Evolutionary conservation across 805 yeast species (phyloP), one percentile per base, ranked within the genome.

Genomic region (Lipomyces chichibuensis): DNA sequence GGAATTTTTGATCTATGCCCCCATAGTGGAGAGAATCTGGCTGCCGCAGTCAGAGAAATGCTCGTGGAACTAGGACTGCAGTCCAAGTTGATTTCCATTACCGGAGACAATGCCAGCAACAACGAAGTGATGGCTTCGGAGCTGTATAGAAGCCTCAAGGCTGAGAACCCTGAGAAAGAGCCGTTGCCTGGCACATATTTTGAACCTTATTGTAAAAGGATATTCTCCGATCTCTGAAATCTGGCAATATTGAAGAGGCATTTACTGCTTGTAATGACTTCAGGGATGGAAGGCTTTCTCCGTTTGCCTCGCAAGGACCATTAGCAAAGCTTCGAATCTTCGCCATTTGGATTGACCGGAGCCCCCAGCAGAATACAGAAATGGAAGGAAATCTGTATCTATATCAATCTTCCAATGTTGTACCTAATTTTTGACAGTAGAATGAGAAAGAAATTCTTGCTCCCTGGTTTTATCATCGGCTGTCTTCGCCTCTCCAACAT

Each of bases 21-120:
- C n/a, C 59, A 29, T n/a, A 57, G 46, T 32, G 59, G 59, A 32
- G 46, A 33, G 35, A 33, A 29, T 8, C 25, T 57, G 59, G 59
- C 59, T 6, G 27, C 29, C 27, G 46, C 46, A n/a, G 59, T 57
- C n/a, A 7, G 7, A n/a, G 46, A 29, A 20, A 27, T 35, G 39
- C 46, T 57, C 25, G 46, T 20, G 59, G 59, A 57, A 32, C 46
- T 57, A 20, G 35, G 35, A 57, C 46, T 57, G n/a, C 25, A n/a
- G n/a, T 25, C 25, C 35, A 57, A 57, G 46, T n/a, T 57, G 46
- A 29, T 57, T 32, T 6, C 59, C 17, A 57, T 57, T 32, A 57
- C 59, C 59, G 59, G 59, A 29, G 59, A 57, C 59, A 57, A 57
- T 33, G 46, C 59, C 7, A 29, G 46, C 7, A 57, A 57, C 20